Percentiles rank a stretch among this genome's conserved stretches.
Evolutionary conservation across 306 rosid genomes (phyloP).

Genomic region (Rosa persica): DNA sequence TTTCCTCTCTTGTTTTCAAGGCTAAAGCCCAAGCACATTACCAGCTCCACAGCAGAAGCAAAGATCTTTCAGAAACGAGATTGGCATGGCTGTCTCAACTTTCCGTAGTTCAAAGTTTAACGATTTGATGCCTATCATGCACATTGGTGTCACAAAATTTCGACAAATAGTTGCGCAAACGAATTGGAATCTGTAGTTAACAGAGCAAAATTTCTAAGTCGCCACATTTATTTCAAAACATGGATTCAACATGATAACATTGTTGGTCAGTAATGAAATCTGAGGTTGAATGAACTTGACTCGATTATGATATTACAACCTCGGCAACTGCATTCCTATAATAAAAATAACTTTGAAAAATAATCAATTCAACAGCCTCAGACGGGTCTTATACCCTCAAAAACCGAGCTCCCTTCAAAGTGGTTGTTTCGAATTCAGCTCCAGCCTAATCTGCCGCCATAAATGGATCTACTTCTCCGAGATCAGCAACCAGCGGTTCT

Average conservation of each 20-base stretch:
- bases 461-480: conserved; percentile 91
- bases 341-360: background rate
- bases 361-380: background rate
- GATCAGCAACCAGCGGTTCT: conserved; percentile 77
- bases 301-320: conserved; percentile 9
- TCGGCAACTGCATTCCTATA: conserved; percentile 10
- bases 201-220: background rate
- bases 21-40: background rate
- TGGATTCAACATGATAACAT: conserved; percentile 10
- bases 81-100: no score
- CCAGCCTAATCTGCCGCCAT: conserved; percentile 62
- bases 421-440: background rate
- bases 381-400: conserved; percentile 9
- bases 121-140: background rate
- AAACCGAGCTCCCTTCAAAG: conserved; percentile 10
- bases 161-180: background rate
- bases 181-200: background rate
- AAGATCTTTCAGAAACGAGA: no score
- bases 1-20: background rate
- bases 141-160: background rate
- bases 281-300: conserved; percentile 18
- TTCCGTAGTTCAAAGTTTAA: no score
- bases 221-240: conserved; percentile 6
- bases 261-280: background rate
- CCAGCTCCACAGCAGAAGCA: background rate